Evolutionary conservation across 257 asterid species (phyloP), one percentile per base, ranked within the genome.

Genomic region (Solanum gandarillasii): DNA sequence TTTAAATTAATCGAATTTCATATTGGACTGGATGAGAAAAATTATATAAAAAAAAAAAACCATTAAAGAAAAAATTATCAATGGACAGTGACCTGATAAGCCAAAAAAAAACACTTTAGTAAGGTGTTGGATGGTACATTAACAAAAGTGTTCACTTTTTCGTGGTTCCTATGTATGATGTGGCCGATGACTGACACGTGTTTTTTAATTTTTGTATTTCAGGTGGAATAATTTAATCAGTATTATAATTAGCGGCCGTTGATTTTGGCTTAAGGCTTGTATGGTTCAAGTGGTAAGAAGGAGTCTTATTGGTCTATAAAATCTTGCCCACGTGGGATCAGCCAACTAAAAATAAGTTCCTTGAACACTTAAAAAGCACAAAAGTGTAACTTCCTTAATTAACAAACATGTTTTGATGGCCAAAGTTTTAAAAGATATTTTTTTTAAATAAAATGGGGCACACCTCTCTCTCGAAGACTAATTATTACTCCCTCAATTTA

Each of bases 161-260:
- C 58, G 62, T 85, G 34, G 41, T 13, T 83, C 31, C n/a, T n/a
- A 72, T 31, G 46, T 86, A 86, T 73, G 9, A 65, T 46, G 84
- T 73, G 23, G 84, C 25, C 31, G 89, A 88, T 86, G 89, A 65
- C 55, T 83, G 90, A 90, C 90, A 90, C 90, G 84, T 90, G 89
- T 74, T 68, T 74, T 58, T 58, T 7, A 3, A 58, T 58, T 58
- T 13, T 21, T 74, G 68, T 39, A 62, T 46, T 75, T 55, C 85
- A 75, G 65, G 43, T 36, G 9, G 9, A 16, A 35, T 84, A 85
- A 82, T 70, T 70, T 21, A 71, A 11, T 76, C 27, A 36, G 18
- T 87, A 78, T 7, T 71, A 86, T 72, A 52, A 75, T 88, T 35
- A n/a, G 20, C n/a, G 7, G 16, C 72, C 72, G 16, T 60, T 88